phyloP scores from a whole-genome alignment of 176 grass and related monocot genomes.

The Alloteropsis semialata region DNA sequence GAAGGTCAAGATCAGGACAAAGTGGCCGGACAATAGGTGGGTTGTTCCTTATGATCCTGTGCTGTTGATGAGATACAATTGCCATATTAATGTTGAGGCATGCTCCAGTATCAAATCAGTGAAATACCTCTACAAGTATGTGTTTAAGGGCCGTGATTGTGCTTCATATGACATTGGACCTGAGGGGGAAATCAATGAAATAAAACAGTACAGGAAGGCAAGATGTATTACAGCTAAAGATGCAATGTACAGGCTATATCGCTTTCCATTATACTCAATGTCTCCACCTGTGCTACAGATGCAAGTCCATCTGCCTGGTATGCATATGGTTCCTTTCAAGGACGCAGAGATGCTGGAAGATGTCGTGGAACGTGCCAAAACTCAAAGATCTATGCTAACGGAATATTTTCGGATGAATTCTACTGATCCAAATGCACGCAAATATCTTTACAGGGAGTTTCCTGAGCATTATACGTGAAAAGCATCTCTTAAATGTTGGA shows the following conservation, averaged over 20 bases:
- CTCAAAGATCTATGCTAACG: neutral
- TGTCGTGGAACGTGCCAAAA: neutral
- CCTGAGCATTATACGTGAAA: neutral
- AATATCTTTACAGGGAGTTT: neutral
- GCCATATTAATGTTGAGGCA: neutral
- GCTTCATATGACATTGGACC: neutral
- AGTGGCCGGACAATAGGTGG: neutral
- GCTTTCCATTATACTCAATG: neutral
- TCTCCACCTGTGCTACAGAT: neutral
- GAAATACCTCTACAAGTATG: neutral
- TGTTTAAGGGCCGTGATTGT: neutral
- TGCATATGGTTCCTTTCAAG: neutral
- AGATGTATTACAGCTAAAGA: neutral
- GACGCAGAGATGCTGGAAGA: neutral
- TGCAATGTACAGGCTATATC: neutral
- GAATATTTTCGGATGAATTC: neutral
- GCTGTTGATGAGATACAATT: neutral
- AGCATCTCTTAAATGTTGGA: accelerated
- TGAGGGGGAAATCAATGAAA: neutral
- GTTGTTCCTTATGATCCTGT: neutral
- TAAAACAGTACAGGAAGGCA: neutral
- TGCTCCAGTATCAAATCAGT: neutral
- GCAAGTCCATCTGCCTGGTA: neutral
- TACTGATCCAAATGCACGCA: neutral
- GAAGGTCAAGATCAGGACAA: neutral